phyloP scores from a whole-genome alignment of 1,139 yeast species.

The Magnusiomyces tetraspermus region DNA sequence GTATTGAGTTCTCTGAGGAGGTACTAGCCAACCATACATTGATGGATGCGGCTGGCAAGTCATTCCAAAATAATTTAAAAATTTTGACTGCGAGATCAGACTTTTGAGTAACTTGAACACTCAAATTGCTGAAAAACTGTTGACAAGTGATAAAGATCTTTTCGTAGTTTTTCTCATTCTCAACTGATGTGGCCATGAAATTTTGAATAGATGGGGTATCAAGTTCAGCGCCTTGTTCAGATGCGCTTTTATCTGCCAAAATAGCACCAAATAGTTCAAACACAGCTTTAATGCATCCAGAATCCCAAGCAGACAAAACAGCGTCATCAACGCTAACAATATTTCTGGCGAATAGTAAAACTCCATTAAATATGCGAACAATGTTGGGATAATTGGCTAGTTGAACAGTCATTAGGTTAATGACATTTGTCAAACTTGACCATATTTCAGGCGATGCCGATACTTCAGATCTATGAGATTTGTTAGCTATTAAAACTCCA shows the following conservation, averaged over 20 bases:
- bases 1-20: conserved; percentile 8
- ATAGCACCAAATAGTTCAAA: conserved; percentile 1
- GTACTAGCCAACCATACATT: neutral
- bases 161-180: conserved; percentile 2
- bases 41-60: neutral
- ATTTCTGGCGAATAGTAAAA: conserved; percentile 20
- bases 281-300: neutral
- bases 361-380: conserved; percentile 18
- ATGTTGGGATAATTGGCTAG: conserved; percentile 4
- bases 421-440: conserved; percentile 1
- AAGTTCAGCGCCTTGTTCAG: neutral
- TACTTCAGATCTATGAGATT: conserved; percentile 4
- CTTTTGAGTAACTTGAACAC: conserved; percentile 8
- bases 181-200: neutral
- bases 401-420: neutral
- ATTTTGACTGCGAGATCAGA: conserved; percentile 1
- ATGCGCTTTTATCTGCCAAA: neutral
- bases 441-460: conserved; percentile 6
- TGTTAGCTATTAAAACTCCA: neutral
- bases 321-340: conserved; percentile 19
- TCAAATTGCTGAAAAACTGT: conserved; percentile 20
- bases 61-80: conserved; percentile 11
- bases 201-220: neutral
- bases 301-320: conserved; percentile 16
- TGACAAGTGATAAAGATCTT: conserved; percentile 15